These are phyloP conservation scores for Fomitopsis serialis DNA, from an alignment of 768 basidiomycete genomes.

Conservation along the genomic window DNA sequence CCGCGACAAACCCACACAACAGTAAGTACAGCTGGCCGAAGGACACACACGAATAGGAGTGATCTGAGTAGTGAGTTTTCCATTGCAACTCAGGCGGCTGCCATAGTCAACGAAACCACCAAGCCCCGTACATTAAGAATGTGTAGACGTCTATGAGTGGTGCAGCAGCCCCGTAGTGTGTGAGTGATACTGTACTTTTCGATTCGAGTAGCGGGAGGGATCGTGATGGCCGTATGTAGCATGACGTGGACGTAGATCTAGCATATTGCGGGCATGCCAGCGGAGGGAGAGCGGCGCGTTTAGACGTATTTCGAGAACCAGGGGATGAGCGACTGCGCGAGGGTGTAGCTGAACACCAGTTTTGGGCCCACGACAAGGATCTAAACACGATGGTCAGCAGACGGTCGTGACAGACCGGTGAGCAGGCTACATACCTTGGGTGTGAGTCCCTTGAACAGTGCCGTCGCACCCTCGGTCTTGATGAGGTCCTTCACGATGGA, in stretches of 20 bases:
- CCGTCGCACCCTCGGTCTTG: slow-evolving; percentile 75
- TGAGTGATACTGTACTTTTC: neutral
- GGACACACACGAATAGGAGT: too few species aligned
- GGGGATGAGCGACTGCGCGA: slow-evolving; percentile 94
- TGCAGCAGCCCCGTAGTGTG: slow-evolving; percentile 5
- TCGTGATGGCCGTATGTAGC: neutral
- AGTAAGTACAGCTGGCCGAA: too few species aligned
- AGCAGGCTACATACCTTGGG: slow-evolving; percentile 63
- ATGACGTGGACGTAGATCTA: neutral
- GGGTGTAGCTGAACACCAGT: slow-evolving; percentile 96
- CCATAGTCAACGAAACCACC: neutral
- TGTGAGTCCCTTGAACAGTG: slow-evolving; percentile 95
- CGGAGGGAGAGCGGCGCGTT: neutral
- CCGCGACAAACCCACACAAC: too few species aligned
- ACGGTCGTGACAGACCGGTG: neutral
- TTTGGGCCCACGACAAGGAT: slow-evolving; percentile 96
- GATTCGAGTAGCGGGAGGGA: too few species aligned
- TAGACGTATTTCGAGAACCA: slow-evolving; percentile 83
- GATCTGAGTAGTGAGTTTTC: too few species aligned
- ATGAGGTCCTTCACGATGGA: slow-evolving; percentile 82
- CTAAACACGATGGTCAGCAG: slow-evolving; percentile 30
- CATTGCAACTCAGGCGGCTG: neutral
- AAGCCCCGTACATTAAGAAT: neutral
- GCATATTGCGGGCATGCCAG: neutral
- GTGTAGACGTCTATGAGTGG: neutral